phyloP scores from a whole-genome alignment of 2,329 filamentous ascomycete genomes.

The Neofusicoccum sp. region DNA sequence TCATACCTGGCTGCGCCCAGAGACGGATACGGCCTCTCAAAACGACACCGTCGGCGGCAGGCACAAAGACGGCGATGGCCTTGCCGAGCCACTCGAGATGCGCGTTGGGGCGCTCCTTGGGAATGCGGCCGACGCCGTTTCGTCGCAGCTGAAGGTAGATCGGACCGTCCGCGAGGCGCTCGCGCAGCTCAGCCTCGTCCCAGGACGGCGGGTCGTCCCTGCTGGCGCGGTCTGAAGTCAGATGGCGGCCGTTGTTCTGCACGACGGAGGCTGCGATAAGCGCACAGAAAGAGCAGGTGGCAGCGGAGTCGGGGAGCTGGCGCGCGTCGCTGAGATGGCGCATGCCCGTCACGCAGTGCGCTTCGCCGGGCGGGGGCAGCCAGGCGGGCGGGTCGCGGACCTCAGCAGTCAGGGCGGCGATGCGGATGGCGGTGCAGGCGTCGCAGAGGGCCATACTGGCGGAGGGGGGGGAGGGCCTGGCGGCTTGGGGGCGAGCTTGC shows the following conservation, averaged over 20 bases:
- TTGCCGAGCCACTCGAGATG: conserved; percentile 19
- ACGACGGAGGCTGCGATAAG: conserved; percentile 23
- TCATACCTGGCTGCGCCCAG: conserved; percentile 23
- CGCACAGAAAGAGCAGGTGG: conserved; percentile 23
- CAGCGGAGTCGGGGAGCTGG: conserved; percentile 3
- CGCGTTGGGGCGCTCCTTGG: not conserved
- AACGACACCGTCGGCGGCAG: conserved; percentile 24
- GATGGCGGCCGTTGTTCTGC: conserved; percentile 20
- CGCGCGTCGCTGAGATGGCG: conserved; percentile 23
- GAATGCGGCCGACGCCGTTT: conserved; percentile 23
- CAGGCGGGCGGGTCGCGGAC: conserved; percentile 23
- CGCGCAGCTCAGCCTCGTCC: conserved; percentile 18
- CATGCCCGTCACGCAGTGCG: conserved; percentile 23
- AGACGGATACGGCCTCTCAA: conserved; percentile 24
- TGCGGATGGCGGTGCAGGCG: conserved; percentile 21
- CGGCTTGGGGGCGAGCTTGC: not conserved
- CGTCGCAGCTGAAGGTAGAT: conserved; percentile 25
- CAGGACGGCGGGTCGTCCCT: conserved; percentile 3
- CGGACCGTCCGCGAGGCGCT: conserved; percentile 20
- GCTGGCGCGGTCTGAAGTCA: not conserved
- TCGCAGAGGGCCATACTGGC: conserved; percentile 24
- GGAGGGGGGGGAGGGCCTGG: conserved; percentile 1
- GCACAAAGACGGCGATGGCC: conserved; percentile 24
- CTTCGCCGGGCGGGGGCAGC: conserved; percentile 21
- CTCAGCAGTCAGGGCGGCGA: conserved; percentile 18